Percentiles rank a stretch among this genome's conserved stretches.
phyloP scores from a whole-genome alignment of 768 basidiomycete species.

The Mycena galopus region DNA sequence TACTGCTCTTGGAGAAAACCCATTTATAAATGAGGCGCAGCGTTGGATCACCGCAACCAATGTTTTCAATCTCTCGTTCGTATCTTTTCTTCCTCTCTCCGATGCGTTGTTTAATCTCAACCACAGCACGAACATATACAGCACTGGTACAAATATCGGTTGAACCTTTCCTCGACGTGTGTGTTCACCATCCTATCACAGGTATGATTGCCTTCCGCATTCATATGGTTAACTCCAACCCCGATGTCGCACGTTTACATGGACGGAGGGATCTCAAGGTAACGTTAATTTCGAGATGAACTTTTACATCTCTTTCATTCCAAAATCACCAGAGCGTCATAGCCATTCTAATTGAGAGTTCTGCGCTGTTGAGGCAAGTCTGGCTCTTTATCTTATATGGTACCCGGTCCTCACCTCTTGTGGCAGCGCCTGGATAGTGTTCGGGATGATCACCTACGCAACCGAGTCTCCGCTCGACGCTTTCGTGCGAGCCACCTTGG shows the following conservation, averaged over 20 bases:
- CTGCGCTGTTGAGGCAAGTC: not conserved
- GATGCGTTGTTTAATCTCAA: not conserved
- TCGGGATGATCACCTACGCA: not conserved
- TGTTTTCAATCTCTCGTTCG: not conserved
- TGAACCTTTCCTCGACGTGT: not conserved
- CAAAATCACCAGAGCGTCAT: not conserved
- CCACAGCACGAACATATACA: not conserved
- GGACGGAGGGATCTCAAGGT: not conserved
- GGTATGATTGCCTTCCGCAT: not conserved
- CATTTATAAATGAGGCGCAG: not conserved
- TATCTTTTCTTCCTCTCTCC: not conserved
- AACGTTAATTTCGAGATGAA: not conserved
- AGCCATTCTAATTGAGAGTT: not conserved
- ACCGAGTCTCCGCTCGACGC: not conserved
- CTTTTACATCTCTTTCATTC: not conserved
- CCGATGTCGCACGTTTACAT: not conserved
- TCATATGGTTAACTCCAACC: not conserved
- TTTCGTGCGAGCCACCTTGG: not conserved
- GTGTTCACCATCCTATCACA: not conserved
- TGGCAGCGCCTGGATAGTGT: not conserved
- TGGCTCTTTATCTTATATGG: not conserved
- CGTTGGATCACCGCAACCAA: not conserved
- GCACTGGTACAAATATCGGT: not conserved
- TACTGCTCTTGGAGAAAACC: not conserved
- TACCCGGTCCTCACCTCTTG: not conserved